These are phyloP conservation scores for Epichloe aotearoae DNA, from an alignment of 2,329 filamentous ascomycete genomes.

Conservation along the genomic window DNA sequence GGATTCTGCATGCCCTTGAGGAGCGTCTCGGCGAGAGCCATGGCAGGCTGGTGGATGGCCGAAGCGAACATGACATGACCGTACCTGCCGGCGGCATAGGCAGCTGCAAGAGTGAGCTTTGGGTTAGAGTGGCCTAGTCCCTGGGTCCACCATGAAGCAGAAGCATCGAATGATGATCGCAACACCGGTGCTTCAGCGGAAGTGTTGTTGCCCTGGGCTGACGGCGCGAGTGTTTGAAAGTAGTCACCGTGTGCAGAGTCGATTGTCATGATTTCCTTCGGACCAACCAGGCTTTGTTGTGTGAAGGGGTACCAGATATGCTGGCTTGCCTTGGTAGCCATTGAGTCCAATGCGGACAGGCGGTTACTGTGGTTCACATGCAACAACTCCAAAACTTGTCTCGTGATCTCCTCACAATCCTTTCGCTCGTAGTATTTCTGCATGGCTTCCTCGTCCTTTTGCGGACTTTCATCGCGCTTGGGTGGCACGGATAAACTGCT, in stretches of 20 bases:
- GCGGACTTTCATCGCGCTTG: slow-evolving; percentile 20
- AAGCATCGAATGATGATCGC: slow-evolving; percentile 61
- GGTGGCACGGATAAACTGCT: slow-evolving; percentile 49
- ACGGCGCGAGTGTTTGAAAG: slow-evolving; percentile 45
- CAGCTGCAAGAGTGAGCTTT: slow-evolving; percentile 56
- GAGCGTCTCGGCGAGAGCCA: slow-evolving; percentile 53
- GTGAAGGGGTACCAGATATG: slow-evolving; percentile 82
- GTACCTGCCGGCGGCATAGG: slow-evolving; percentile 71
- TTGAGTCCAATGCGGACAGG: slow-evolving; percentile 43
- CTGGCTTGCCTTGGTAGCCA: slow-evolving; percentile 47
- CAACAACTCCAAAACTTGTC: slow-evolving; percentile 36
- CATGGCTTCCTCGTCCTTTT: slow-evolving; percentile 45
- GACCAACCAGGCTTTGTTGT: slow-evolving; percentile 53
- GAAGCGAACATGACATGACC: slow-evolving; percentile 83
- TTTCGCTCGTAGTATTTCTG: slow-evolving; percentile 45
- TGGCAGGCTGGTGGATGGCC: slow-evolving; percentile 64
- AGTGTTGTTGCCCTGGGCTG: background rate
- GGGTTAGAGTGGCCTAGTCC: slow-evolving; percentile 72
- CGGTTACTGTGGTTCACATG: slow-evolving; percentile 39
- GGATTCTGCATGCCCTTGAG: slow-evolving; percentile 47
- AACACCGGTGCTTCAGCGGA: slow-evolving; percentile 9
- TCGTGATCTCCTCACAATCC: slow-evolving; percentile 25
- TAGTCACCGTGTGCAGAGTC: slow-evolving; percentile 70
- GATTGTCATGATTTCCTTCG: slow-evolving; percentile 56
- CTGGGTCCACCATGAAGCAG: slow-evolving; percentile 87